These are phyloP conservation scores for Erodium trifolium DNA, from an alignment of 441 rosid genomes.

Conservation along the genomic window DNA sequence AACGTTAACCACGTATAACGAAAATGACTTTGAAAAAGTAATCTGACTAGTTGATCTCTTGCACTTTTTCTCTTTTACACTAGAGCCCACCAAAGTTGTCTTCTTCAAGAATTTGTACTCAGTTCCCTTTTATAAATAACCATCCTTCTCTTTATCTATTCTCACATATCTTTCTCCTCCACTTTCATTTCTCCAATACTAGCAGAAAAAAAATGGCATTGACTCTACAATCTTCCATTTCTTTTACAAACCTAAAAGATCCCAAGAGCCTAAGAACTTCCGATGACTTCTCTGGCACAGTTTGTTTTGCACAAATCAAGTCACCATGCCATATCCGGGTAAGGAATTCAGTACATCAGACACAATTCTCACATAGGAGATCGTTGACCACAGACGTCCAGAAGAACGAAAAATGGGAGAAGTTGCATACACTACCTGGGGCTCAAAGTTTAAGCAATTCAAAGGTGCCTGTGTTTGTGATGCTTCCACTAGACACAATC, in stretches of 20 bases:
- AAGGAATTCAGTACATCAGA: conserved; percentile 32
- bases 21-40: conserved; percentile 24
- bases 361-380: conserved; percentile 21
- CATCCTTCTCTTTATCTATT: conserved; percentile 24
- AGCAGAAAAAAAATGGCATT: conserved; percentile 40
- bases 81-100: conserved; percentile 37
- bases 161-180: conserved; percentile 13
- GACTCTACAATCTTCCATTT: conserved; percentile 57
- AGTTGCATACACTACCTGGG: conserved; percentile 40
- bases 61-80: conserved; percentile 21
- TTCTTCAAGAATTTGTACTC: conserved; percentile 21
- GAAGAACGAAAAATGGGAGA: conserved; percentile 31
- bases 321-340: conserved; percentile 38
- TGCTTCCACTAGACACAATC: conserved; percentile 84
- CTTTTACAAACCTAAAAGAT: conserved; percentile 56
- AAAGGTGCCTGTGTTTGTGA: conserved; percentile 77
- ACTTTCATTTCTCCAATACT: conserved; percentile 17
- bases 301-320: conserved; percentile 43
- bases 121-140: conserved; percentile 24
- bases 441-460: conserved; percentile 32
- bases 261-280: conserved; percentile 39
- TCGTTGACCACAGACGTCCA: conserved; percentile 20
- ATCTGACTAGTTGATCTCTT: conserved; percentile 23
- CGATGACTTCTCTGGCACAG: conserved; percentile 36
- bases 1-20: not conserved